Evolutionary conservation across 306 rosid species (phyloP), one percentile per base, ranked within the genome.

Genomic region (Prunus dulcis): DNA sequence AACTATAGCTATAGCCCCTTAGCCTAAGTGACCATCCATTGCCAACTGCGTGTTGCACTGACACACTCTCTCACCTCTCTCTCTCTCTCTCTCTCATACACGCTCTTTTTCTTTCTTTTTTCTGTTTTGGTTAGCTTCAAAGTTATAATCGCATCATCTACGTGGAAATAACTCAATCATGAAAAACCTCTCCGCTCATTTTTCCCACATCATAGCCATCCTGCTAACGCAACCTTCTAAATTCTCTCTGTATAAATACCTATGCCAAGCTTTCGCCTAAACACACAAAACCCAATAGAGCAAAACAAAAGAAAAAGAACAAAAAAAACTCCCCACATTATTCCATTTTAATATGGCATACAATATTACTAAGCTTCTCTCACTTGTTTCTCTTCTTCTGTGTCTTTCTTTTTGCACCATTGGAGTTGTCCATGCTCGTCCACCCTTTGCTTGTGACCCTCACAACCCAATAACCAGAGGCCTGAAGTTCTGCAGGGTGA

Each of bases 381-480:
- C 62, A 3, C 41, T 71, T 43, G 2, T 56, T 14, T 19, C 56
- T 61, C 51, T 30, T 49, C 3, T 46, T 45, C 17, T 49, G 43
- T 2, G 8, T 41, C 2, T 30, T 67, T 5, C 18, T 27, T 20
- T 43, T 50, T 3, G 15, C 49, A 12, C 45, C 55, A 38, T n/a
- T 4, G 34, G 14, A 4, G 79, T 12, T 32, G 60, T 73, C 15
- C 77, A 61, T 25, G 96, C 84, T 15, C 85, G 91, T 49, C 76
- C 62, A 18, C 91, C 86, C 2, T 95, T 95, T 38, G 99, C 99
- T 32, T 95, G 99, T 25, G 92, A 92, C 93, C 97, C 93, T 0
- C 43, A 67, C 10, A 89, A 87, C 53, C 91, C 81, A 15, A 12
- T 77, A 17, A 95, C 97, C 4, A 82, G 85, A 71, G 78, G 84